Percentiles rank a stretch among this genome's conserved stretches.
These are phyloP conservation scores for Alternaria sp. DNA, from an alignment of 2,329 filamentous ascomycete species.

Conservation along the genomic window DNA sequence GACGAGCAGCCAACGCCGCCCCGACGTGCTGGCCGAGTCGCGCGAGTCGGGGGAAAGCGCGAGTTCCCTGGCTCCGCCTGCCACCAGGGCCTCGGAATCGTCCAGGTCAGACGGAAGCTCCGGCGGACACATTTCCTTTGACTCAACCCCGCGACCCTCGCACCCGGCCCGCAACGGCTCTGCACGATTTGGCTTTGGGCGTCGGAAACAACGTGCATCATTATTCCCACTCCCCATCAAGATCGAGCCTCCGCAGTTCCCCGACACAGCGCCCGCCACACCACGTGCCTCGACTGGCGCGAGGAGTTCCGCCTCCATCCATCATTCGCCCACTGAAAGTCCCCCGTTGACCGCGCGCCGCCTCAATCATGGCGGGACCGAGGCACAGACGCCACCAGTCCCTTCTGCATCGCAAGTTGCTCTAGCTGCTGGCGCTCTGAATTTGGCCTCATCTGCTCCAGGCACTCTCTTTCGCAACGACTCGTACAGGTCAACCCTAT, in stretches of 20 bases:
- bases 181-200: conserved; percentile 73
- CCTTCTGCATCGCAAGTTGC: conserved; percentile 64
- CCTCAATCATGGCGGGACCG: conserved; percentile 42
- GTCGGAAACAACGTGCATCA: conserved; percentile 73
- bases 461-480: conserved; percentile 65
- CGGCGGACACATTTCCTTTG: conserved; percentile 55
- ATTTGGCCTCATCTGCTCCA: conserved; percentile 56
- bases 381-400: conserved; percentile 44
- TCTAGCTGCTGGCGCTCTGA: conserved; percentile 58
- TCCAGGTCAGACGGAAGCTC: conserved; percentile 88
- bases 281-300: conserved; percentile 55
- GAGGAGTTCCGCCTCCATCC: conserved; percentile 45
- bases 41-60: conserved; percentile 69
- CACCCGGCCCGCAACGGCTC: conserved; percentile 73
- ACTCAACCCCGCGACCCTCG: conserved; percentile 44
- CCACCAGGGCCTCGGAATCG: conserved; percentile 79
- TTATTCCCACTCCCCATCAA: conserved; percentile 91
- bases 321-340: conserved; percentile 49
- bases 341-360: conserved; percentile 49
- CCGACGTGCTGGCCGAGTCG: conserved; percentile 63
- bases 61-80: conserved; percentile 69
- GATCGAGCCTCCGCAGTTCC: conserved; percentile 60
- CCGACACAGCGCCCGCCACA: conserved; percentile 57
- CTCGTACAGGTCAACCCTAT: conserved; percentile 72
- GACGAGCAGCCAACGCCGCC: conserved; percentile 65